These are phyloP conservation scores for Leccinellum rugosiceps DNA, from an alignment of 768 basidiomycete genomes.

Conservation along the genomic window DNA sequence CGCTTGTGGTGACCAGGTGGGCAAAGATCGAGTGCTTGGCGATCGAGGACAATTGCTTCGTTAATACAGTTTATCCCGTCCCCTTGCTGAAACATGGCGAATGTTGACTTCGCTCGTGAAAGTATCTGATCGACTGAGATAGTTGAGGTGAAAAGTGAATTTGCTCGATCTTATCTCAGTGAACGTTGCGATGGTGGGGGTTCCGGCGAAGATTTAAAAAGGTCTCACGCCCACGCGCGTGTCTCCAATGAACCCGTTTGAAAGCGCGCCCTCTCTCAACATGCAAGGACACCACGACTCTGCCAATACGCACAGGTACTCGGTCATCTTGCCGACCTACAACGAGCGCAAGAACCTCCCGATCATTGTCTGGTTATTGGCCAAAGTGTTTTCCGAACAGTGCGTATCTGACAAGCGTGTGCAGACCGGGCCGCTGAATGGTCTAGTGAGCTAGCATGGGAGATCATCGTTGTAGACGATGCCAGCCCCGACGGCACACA, in stretches of 20 bases:
- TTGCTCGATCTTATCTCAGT: too few relatives aligned
- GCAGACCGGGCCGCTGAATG: constrained; percentile 9
- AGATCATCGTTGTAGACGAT: constrained; percentile 89
- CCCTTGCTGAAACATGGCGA: too few relatives aligned
- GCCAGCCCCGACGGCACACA: constrained; percentile 92
- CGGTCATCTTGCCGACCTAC: constrained; percentile 91
- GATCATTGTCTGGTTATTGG: constrained; percentile 82
- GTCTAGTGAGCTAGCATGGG: constrained; percentile 71
- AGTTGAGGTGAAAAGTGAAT: too few relatives aligned
- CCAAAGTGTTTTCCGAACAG: constrained; percentile 74
- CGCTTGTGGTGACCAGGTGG: too few relatives aligned
- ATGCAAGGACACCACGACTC: constrained; percentile 55
- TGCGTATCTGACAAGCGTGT: constrained; percentile 35
- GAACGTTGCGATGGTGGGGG: too few relatives aligned
- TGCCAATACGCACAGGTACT: constrained; percentile 70
- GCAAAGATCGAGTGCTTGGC: too few relatives aligned
- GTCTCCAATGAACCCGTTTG: constrained; percentile 61
- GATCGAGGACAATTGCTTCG: too few relatives aligned
- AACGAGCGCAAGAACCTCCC: constrained; percentile 93
- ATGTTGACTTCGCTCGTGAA: too few relatives aligned
- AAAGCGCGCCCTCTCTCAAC: constrained; percentile 48
- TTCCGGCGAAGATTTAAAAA: too few relatives aligned
- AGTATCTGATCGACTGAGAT: too few relatives aligned
- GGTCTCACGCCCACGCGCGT: too few relatives aligned
- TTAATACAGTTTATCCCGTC: too few relatives aligned